Conservation (phyloP, 2,329 filamentous ascomycete species). For the Lizonia empirigonia region DNA sequence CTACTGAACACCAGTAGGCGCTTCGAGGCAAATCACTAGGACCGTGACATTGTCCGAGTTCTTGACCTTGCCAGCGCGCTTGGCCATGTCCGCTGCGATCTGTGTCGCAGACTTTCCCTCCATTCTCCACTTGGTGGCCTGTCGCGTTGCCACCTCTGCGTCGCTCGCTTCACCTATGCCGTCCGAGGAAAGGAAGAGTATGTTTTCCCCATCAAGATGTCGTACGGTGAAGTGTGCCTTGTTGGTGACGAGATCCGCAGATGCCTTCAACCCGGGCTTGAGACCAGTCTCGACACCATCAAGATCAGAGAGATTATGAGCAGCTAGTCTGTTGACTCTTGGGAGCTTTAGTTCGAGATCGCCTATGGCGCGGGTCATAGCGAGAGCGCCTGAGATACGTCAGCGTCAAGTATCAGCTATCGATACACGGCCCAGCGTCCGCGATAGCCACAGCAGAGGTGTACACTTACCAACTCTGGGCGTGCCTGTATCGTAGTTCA, state of each 20-base stretch:
- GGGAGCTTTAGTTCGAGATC: conserved; percentile 33
- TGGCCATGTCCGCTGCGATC: conserved; percentile 27
- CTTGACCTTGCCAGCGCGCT: conserved; percentile 18
- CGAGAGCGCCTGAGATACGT: conserved; percentile 23
- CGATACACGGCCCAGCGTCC: background rate
- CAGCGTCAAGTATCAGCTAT: background rate
- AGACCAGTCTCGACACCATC: conserved; percentile 32
- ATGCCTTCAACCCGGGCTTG: conserved; percentile 28
- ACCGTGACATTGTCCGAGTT: conserved; percentile 34
- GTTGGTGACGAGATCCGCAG: conserved; percentile 29
- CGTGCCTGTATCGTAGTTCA: conserved; percentile 30
- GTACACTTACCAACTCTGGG: conserved; percentile 20
- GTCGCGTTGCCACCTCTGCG: conserved; percentile 24
- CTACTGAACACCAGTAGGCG: background rate
- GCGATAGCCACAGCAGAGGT: background rate
- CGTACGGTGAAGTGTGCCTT: conserved; percentile 30
- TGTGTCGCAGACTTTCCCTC: conserved; percentile 20
- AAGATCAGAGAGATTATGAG: conserved; percentile 31
- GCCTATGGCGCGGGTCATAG: conserved; percentile 33
- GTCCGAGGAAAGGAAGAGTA: conserved; percentile 31
- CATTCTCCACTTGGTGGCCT: conserved; percentile 23
- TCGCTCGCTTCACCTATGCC: conserved; percentile 29
- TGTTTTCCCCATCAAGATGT: conserved; percentile 22
- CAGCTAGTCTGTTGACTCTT: conserved; percentile 32
- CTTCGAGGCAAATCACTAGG: conserved; percentile 19